Base-by-base conservation (phyloP, 805 yeast genomes). In the Phaffomyces thermotolerans region DNA sequence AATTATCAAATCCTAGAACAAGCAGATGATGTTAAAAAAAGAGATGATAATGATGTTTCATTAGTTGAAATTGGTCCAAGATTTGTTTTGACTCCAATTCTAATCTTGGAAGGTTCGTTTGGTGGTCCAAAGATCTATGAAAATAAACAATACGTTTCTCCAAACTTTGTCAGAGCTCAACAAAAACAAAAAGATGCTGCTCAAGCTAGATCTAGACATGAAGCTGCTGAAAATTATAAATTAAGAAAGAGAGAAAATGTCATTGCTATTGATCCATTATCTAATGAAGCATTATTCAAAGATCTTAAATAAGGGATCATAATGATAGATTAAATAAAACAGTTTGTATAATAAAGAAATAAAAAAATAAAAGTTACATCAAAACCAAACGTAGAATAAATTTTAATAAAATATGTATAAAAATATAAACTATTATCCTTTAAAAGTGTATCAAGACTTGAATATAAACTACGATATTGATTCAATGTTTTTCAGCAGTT, bases 101-200 rank as follows among this genome's bases (percentile, higher is more conserved):
- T 95, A 47, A 79, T 93, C 42, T 73, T 91, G 51, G 98, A 93
- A 69, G 99, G 99, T 39, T 88, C 97, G 2, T 93, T 93, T 57
- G 91, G 96, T 44, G 99, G 99, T 18, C 96, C 98, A 51, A 88
- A 90, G 74, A 89, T 93, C 52, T 93, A 87, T 67, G 98, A 93
- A 60, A 93, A 93, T 71, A 90, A 87, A 71, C 93, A 91, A 66
- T 93, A 86, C 65, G 96, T 93, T 39, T 86, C 96, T 47, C 99
- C 99, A 52, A 93, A 93, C 72, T 79, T 85, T 47, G 91, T 84
- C 34, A 84, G 99, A 71, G 87, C 99, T 12, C 96, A 90, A 71
- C 49, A 74, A 51, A 85, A 79, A 63, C 84, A 81, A 54, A 77
- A 84, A 60, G 80, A 84, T 43, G 97, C 97, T 4, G 77, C 73